Evolutionary conservation across 805 yeast species (phyloP).

Genomic region (Starmerella gropengiesseri): DNA sequence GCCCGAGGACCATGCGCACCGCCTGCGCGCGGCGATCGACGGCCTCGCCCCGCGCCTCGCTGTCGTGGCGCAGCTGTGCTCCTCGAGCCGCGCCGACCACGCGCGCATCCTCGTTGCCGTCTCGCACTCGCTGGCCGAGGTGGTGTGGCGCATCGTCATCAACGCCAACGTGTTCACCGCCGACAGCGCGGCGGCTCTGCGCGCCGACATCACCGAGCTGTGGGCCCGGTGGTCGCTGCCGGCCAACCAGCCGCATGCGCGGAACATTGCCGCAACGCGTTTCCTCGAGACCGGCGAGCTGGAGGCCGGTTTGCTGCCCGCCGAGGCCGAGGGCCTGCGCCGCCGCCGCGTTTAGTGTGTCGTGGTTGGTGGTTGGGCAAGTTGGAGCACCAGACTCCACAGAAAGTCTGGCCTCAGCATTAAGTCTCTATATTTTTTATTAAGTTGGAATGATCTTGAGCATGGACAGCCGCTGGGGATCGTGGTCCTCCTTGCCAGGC

Average conservation of each 20-base stretch:
- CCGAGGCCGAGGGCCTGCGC: slow-evolving; percentile 6
- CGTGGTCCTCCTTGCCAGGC: slow-evolving; percentile 8
- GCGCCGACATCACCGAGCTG: slow-evolving; percentile 28
- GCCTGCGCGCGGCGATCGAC: slow-evolving; percentile 9
- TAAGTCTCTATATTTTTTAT: no score
- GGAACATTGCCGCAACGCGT: slow-evolving; percentile 8
- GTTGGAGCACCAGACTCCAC: no score
- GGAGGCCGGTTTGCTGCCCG: background rate
- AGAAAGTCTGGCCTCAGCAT: no score
- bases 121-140: slow-evolving; percentile 28
- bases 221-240: slow-evolving; percentile 23
- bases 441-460: slow-evolving; percentile 13
- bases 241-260: background rate
- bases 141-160: slow-evolving; percentile 33
- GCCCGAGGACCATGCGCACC: slow-evolving; percentile 4
- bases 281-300: slow-evolving; percentile 7
- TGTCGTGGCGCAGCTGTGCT: slow-evolving; percentile 27
- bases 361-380: no score
- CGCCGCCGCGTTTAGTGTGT: slow-evolving; percentile 7
- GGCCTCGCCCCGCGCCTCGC: slow-evolving; percentile 16
- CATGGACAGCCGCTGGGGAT: slow-evolving; percentile 18
- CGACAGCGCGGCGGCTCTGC: slow-evolving; percentile 31
- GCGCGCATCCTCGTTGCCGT: slow-evolving; percentile 25
- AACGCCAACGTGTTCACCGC: slow-evolving; percentile 32
- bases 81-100: slow-evolving; percentile 28